Evolutionary conservation across 2,329 filamentous ascomycete species (phyloP).

Genomic region (Fusarium verticillioides): DNA sequence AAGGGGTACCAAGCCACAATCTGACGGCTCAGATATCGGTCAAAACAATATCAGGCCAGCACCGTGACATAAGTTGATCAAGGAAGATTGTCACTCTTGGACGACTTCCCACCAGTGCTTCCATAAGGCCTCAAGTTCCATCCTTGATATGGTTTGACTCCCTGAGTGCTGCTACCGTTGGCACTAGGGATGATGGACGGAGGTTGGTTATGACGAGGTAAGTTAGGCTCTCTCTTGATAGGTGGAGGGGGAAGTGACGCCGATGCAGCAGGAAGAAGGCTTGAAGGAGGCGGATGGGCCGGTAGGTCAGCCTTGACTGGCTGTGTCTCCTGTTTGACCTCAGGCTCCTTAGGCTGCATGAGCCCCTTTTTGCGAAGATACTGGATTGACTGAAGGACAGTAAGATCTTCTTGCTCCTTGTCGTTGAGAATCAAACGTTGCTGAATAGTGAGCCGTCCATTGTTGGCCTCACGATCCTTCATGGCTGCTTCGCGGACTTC

Average conservation of each 20-base stretch:
- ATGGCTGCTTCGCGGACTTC: conserved; percentile 71
- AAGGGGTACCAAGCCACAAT: background rate
- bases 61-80: conserved; percentile 25
- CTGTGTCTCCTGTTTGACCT: conserved; percentile 31
- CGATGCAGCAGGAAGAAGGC: conserved; percentile 53
- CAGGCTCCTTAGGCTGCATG: conserved; percentile 49
- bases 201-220: conserved; percentile 49
- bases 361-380: conserved; percentile 71
- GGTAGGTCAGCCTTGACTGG: conserved; percentile 29
- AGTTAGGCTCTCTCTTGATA: conserved; percentile 47
- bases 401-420: conserved; percentile 74
- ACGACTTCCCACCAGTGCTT: conserved; percentile 46
- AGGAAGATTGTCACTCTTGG: conserved; percentile 50
- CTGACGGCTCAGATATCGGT: background rate
- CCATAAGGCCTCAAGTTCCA: conserved; percentile 54
- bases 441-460: conserved; percentile 72
- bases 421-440: conserved; percentile 74
- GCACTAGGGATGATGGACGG: conserved; percentile 46
- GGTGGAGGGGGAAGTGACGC: conserved; percentile 52
- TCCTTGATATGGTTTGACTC: conserved; percentile 51
- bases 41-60: background rate
- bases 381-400: conserved; percentile 73
- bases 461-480: conserved; percentile 71
- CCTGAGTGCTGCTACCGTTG: conserved; percentile 48
- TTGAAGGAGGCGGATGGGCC: conserved; percentile 37